Conservation (phyloP, 192 early-diverging fungal species). For the Gamsiella multidivaricata region DNA sequence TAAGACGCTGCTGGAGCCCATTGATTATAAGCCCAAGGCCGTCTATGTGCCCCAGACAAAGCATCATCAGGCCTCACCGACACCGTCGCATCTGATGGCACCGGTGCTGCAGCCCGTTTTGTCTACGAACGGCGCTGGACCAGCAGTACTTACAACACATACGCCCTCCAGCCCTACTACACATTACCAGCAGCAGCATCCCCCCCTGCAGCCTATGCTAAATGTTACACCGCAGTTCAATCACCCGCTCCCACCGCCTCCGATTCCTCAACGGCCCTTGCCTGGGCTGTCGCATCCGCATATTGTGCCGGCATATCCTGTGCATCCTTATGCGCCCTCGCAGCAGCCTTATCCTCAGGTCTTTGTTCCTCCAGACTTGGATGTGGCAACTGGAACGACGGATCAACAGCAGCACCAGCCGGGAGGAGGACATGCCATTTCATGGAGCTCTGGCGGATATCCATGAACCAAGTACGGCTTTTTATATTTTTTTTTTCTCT, state of each 20-base stretch:
- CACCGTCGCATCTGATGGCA: conserved; percentile 41
- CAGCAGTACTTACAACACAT: conserved; percentile 41
- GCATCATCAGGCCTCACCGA: background rate
- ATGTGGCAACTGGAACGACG: conserved; percentile 20
- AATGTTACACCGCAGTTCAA: background rate
- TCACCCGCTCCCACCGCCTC: conserved; percentile 2
- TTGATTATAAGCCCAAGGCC: conserved; percentile 13
- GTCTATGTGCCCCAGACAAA: conserved; percentile 4
- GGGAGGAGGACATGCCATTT: conserved; percentile 20
- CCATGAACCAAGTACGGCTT: conserved; percentile 10
- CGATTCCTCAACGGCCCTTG: conserved; percentile 26
- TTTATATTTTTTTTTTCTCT: background rate
- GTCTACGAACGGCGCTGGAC: conserved; percentile 27
- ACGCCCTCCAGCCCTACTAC: background rate
- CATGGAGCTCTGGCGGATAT: conserved; percentile 44
- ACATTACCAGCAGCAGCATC: conserved; percentile 22
- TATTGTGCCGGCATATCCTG: conserved; percentile 29
- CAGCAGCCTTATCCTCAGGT: conserved; percentile 37
- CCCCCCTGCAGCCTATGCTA: background rate
- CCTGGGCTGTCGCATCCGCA: conserved; percentile 19
- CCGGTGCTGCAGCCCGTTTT: conserved; percentile 26
- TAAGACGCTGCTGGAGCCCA: conserved; percentile 18
- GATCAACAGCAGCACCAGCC: conserved; percentile 28
- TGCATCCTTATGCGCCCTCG: conserved; percentile 35
- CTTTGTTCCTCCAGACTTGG: conserved; percentile 7